These are phyloP conservation scores for Fusarium xyrophilum DNA, from an alignment of 2,329 filamentous ascomycete species.

Conservation along the genomic window DNA sequence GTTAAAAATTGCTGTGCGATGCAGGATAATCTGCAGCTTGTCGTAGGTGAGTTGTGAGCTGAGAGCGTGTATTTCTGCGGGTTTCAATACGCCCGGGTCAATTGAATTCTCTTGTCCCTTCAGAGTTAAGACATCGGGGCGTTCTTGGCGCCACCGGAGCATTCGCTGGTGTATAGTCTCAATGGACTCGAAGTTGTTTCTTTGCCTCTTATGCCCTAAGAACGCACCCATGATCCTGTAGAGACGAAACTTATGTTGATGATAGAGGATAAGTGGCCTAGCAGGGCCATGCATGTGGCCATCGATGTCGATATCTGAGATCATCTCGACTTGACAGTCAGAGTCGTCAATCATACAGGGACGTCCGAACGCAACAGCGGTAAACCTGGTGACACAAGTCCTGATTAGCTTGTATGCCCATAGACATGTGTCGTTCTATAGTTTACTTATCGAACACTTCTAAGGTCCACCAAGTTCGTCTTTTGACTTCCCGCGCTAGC, in stretches of 20 bases:
- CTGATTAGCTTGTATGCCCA: too few relatives aligned
- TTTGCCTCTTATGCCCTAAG: accelerated
- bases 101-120: accelerated
- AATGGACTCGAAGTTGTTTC: accelerated
- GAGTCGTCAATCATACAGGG: neutral
- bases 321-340: neutral
- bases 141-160: accelerated
- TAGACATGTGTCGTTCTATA: too few relatives aligned
- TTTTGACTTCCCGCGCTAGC: accelerated
- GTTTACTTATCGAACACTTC: neutral
- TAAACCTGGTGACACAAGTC: too few relatives aligned
- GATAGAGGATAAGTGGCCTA: accelerated
- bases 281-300: neutral
- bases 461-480: neutral
- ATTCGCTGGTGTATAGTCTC: neutral
- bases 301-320: neutral
- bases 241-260: neutral
- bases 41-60: accelerated
- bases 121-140: accelerated
- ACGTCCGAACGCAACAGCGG: neutral
- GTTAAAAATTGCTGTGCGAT: neutral
- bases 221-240: neutral
- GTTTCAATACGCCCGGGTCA: accelerated
- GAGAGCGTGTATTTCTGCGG: accelerated
- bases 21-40: accelerated